Percentiles rank a stretch among this genome's conserved stretches.
phyloP scores from a whole-genome alignment of 2,329 filamentous ascomycete species.

The Phoma sp. region DNA sequence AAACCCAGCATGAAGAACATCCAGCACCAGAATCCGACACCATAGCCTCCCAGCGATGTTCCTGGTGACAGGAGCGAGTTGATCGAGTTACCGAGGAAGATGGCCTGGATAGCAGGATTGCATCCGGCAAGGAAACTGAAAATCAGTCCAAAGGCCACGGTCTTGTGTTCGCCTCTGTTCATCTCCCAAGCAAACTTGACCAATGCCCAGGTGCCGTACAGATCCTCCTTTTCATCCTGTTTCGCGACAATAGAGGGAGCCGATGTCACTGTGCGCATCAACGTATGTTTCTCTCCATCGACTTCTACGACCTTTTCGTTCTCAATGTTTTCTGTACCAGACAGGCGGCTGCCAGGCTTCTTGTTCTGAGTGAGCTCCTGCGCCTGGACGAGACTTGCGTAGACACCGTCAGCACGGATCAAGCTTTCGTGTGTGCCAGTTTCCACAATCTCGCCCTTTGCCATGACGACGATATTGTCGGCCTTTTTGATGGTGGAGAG shows the following conservation, averaged over 20 bases:
- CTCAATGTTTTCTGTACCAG: conserved; percentile 22
- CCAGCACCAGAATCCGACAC: conserved; percentile 66
- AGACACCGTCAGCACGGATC: conserved; percentile 72
- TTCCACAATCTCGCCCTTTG: conserved; percentile 83
- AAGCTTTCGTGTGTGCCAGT: conserved; percentile 88
- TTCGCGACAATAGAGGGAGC: conserved; percentile 69
- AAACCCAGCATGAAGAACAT: conserved; percentile 47
- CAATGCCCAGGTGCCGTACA: conserved; percentile 52
- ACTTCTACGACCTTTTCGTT: conserved; percentile 26
- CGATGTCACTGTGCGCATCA: conserved; percentile 41
- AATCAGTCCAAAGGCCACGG: conserved; percentile 52
- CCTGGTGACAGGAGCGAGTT: conserved; percentile 66
- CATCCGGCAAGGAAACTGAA: conserved; percentile 45
- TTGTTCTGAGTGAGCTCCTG: conserved; percentile 63
- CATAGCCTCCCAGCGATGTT: conserved; percentile 63
- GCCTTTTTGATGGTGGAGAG: conserved; percentile 93
- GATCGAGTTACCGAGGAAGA: conserved; percentile 86
- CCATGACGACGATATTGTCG: conserved; percentile 96
- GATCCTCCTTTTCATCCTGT: conserved; percentile 32
- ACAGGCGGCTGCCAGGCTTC: conserved; percentile 27
- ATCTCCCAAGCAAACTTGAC: conserved; percentile 42
- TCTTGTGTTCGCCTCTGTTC: conserved; percentile 43
- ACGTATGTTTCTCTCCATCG: conserved; percentile 35
- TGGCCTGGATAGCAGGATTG: conserved; percentile 61
- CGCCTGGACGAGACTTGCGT: conserved; percentile 84